A percentile compares a stretch with the other conserved stretches of the same genome.
phyloP scores from a whole-genome alignment of 352 stramenopile genomes.

The Globisporangium splendens region DNA sequence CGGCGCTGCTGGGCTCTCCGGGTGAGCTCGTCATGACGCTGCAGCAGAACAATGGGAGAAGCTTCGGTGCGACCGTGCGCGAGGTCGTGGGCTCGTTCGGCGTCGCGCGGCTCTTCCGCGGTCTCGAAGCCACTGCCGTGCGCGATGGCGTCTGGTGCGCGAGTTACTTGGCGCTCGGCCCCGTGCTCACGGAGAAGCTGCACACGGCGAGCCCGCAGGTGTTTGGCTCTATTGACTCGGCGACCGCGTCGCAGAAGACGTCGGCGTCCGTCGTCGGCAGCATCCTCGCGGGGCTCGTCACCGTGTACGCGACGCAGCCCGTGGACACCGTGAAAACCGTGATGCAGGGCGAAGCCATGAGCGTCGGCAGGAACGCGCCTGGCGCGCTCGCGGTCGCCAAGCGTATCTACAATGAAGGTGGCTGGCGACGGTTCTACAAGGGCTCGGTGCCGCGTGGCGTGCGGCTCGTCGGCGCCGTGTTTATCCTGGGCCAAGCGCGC shows the following conservation, averaged over 20 bases:
- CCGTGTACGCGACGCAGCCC: conserved; percentile 72
- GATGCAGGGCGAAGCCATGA: conserved; percentile 76
- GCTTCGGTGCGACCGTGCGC: conserved; percentile 54
- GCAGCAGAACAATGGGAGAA: conserved; percentile 80
- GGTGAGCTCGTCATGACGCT: conserved; percentile 86
- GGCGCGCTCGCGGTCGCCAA: conserved; percentile 38
- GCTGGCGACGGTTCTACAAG: conserved; percentile 59
- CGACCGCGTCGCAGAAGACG: conserved; percentile 56
- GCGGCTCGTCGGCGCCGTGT: conserved; percentile 79
- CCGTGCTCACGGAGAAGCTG: conserved; percentile 63
- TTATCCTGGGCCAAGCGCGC: conserved; percentile 75
- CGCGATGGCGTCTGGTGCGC: conserved; percentile 77
- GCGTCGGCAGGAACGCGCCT: conserved; percentile 28
- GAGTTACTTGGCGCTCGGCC: conserved; percentile 71
- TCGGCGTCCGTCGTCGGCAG: conserved; percentile 66
- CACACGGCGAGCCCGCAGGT: conserved; percentile 43
- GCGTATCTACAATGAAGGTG: conserved; percentile 48
- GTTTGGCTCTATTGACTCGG: conserved; percentile 49
- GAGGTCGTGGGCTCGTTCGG: conserved; percentile 50
- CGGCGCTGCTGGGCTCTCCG: conserved; percentile 58
- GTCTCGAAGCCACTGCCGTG: conserved; percentile 51
- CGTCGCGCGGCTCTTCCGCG: conserved; percentile 48
- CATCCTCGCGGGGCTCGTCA: conserved; percentile 64
- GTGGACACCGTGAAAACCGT: conserved; percentile 85
- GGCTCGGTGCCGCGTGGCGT: conserved; percentile 67